These are phyloP conservation scores for Gossypium herbaceum DNA, from an alignment of 345 rosid species.

Conservation along the genomic window DNA sequence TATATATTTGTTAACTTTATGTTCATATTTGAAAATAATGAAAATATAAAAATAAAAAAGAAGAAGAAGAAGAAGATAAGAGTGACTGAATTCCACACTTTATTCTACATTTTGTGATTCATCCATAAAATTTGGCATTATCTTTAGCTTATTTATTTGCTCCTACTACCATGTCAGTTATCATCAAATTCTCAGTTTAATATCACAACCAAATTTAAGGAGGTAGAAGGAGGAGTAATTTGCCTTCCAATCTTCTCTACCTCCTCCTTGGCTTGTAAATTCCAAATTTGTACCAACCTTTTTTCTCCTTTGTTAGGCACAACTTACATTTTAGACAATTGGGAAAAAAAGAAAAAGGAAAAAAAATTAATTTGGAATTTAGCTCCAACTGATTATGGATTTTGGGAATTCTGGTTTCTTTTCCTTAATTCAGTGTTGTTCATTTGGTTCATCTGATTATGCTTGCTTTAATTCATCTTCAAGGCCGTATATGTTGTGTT, in stretches of 20 bases:
- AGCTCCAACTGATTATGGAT: constrained; percentile 37
- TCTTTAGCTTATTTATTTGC: background rate
- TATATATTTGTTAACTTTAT: background rate
- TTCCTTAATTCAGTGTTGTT: constrained; percentile 17
- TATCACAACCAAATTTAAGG: background rate
- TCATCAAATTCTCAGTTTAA: background rate
- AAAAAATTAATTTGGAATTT: background rate
- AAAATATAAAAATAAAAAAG: background rate
- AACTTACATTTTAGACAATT: background rate
- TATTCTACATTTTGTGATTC: background rate
- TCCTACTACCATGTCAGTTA: background rate
- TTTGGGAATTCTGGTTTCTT: constrained; percentile 39
- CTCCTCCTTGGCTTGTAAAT: background rate
- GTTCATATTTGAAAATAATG: background rate
- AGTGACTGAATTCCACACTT: background rate
- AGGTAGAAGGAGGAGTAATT: constrained; percentile 2
- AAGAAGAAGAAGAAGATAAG: background rate
- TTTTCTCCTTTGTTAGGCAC: background rate
- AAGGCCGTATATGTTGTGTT: constrained; percentile 15
- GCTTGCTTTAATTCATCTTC: constrained; percentile 14
- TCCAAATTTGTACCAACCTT: background rate
- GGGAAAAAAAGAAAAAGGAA: background rate
- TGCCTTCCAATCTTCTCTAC: background rate
- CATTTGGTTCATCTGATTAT: background rate
- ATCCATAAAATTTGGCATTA: background rate